A percentile compares a stretch with the other conserved stretches of the same genome.
Conservation (phyloP, 176 grass and related monocot genomes). For the Juncus inflexus region DNA sequence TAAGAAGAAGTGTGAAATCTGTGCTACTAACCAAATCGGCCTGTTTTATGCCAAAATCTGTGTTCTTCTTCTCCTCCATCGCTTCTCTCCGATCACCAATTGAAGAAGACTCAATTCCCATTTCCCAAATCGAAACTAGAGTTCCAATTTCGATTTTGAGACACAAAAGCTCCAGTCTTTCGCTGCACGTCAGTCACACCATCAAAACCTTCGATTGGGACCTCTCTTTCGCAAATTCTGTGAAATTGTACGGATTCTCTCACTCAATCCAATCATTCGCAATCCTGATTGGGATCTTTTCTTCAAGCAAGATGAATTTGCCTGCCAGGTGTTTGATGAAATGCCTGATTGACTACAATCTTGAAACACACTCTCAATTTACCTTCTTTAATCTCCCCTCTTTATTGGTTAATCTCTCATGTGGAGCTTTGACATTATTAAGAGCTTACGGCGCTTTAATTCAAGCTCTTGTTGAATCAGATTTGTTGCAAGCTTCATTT, state of each 20-base stretch:
- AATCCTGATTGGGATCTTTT: conserved; percentile 27
- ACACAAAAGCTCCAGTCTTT: background rate
- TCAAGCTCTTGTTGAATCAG: conserved; percentile 19
- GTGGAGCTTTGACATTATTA: conserved; percentile 17
- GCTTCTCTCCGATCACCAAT: conserved; percentile 10
- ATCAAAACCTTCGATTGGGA: conserved; percentile 25
- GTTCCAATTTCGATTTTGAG: too few species aligned
- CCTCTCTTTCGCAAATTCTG: conserved; percentile 1
- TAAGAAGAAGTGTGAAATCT: too few species aligned
- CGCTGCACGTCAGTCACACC: conserved; percentile 6
- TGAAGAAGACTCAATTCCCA: background rate
- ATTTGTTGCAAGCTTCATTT: conserved; percentile 20
- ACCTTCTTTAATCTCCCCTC: conserved; percentile 6
- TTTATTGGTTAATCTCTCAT: conserved; percentile 9
- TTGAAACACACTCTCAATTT: background rate
- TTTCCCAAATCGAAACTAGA: conserved; percentile 1
- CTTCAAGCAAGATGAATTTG: conserved; percentile 18
- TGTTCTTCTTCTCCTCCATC: conserved; percentile 1
- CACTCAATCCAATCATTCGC: conserved; percentile 29
- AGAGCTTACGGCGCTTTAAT: conserved; percentile 6
- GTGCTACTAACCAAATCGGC: too few species aligned
- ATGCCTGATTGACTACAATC: conserved; percentile 16
- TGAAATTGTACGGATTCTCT: conserved; percentile 11
- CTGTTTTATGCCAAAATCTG: too few species aligned
- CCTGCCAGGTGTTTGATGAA: conserved; percentile 21